phyloP scores from a whole-genome alignment of 306 rosid species.

The Acacia acuminata region DNA sequence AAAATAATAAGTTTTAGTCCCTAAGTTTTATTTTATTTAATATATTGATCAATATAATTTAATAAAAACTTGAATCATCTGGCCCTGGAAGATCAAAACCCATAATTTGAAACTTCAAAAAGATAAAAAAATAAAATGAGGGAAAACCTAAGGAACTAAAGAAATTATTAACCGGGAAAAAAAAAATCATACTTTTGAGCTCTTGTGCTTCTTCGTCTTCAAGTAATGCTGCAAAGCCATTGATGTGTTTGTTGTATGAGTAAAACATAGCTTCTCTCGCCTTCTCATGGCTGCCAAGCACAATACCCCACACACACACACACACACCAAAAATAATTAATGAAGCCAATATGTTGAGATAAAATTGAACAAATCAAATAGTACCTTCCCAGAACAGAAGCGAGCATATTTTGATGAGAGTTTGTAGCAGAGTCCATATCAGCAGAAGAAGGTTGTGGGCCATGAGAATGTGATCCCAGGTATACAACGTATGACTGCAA shows the following conservation, averaged over 20 bases:
- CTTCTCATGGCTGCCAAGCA: conserved; percentile 36
- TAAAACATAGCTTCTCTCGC: conserved; percentile 48
- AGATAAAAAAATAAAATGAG: no score
- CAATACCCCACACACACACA: neutral
- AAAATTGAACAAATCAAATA: neutral
- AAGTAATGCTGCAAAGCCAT: conserved; percentile 78
- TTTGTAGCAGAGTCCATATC: conserved; percentile 40
- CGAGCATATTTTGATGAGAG: conserved; percentile 36
- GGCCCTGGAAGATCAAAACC: fast-evolving
- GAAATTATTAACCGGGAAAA: no score
- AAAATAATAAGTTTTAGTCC: no score
- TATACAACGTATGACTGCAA: conserved; percentile 29
- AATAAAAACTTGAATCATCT: no score
- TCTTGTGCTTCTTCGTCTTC: conserved; percentile 45
- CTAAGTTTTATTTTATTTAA: no score
- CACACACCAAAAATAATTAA: no score
- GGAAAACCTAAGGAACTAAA: no score
- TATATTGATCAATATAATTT: no score
- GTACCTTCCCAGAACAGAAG: conserved; percentile 37
- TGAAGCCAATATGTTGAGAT: no score
- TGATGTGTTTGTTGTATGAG: conserved; percentile 56
- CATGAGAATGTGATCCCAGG: conserved; percentile 44
- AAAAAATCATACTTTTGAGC: conserved; percentile 47
- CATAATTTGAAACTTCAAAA: no score
- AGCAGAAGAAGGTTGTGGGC: conserved; percentile 33